These are phyloP conservation scores for Teunomyces stri DNA, from an alignment of 805 yeast genomes.

Conservation along the genomic window DNA sequence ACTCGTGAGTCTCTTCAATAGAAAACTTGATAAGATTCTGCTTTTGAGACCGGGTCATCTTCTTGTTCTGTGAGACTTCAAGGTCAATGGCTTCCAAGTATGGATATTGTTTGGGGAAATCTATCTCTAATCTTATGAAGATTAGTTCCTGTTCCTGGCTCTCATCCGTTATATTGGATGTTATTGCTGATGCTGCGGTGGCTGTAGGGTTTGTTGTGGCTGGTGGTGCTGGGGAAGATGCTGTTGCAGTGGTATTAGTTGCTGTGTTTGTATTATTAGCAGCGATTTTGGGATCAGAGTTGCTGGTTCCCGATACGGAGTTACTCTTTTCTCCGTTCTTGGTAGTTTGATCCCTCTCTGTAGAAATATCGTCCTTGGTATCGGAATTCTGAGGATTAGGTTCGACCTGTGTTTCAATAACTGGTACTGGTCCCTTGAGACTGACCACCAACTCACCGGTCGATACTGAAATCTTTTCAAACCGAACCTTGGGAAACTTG, in stretches of 20 bases:
- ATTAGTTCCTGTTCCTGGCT: slow-evolving; percentile 44
- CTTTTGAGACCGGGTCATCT: slow-evolving; percentile 17
- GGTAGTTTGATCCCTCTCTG: slow-evolving; percentile 1
- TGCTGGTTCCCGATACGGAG: neutral
- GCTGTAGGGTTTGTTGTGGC: no score
- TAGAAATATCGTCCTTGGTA: neutral
- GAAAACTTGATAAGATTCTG: slow-evolving; percentile 40
- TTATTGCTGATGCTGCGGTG: no score
- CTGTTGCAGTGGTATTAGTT: neutral
- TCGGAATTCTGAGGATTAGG: neutral
- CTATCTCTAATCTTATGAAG: slow-evolving; percentile 67
- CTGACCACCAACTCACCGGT: slow-evolving; percentile 77
- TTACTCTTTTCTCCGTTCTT: neutral
- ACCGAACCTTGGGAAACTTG: slow-evolving; percentile 80
- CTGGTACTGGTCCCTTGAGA: slow-evolving; percentile 58
- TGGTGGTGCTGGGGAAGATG: no score
- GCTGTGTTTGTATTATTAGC: neutral
- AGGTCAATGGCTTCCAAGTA: slow-evolving; percentile 42
- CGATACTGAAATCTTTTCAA: slow-evolving; percentile 85
- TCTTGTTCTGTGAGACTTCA: slow-evolving; percentile 11
- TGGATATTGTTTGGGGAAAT: slow-evolving; percentile 76
- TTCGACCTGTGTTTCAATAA: neutral
- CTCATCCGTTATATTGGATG: slow-evolving; percentile 30
- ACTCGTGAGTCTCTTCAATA: slow-evolving; percentile 78
- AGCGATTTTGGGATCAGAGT: neutral